phyloP scores from a whole-genome alignment of 768 basidiomycete species.

The Auricularia auricula-judae region DNA sequence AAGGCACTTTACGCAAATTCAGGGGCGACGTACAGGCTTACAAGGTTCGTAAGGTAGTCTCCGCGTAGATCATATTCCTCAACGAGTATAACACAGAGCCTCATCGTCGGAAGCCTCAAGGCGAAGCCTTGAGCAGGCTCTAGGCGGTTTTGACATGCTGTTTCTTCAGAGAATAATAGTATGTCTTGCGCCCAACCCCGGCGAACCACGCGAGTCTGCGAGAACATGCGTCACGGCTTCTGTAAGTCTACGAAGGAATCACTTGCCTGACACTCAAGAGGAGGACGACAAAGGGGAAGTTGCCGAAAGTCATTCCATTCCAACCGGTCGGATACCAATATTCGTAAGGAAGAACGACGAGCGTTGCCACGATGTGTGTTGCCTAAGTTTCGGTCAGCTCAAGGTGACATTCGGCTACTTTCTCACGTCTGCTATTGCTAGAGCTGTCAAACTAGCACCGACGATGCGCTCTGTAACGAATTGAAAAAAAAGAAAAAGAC shows the following conservation, averaged over 20 bases:
- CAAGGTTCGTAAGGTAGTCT: conserved; percentile 44
- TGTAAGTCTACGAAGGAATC: not conserved
- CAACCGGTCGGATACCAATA: conserved; percentile 41
- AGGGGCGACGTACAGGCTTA: conserved; percentile 84
- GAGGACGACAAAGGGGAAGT: conserved; percentile 51
- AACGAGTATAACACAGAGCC: conserved; percentile 32
- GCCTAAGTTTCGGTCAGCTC: not conserved
- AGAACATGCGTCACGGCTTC: not conserved
- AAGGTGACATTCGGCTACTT: not conserved
- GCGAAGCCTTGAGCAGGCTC: conserved; percentile 31
- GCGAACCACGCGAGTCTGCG: conserved; percentile 44
- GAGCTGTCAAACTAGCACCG: conserved; percentile 47
- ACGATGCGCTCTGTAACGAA: conserved; percentile 43
- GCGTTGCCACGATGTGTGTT: conserved; percentile 34
- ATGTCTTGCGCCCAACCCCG: conserved; percentile 36
- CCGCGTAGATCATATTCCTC: not conserved
- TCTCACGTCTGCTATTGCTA: conserved; percentile 62
- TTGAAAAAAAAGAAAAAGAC: not conserved
- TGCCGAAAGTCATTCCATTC: conserved; percentile 71
- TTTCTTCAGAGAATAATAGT: conserved; percentile 9
- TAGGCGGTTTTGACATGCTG: not conserved
- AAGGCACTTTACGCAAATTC: conserved; percentile 73
- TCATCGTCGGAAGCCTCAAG: conserved; percentile 68
- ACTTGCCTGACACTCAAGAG: conserved; percentile 48
- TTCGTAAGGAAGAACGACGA: conserved; percentile 45